Evolutionary conservation across 1,284 basidiomycete genomes (phyloP), one percentile per base, ranked within the genome.

Genomic region (Spongispora temasekensis): DNA sequence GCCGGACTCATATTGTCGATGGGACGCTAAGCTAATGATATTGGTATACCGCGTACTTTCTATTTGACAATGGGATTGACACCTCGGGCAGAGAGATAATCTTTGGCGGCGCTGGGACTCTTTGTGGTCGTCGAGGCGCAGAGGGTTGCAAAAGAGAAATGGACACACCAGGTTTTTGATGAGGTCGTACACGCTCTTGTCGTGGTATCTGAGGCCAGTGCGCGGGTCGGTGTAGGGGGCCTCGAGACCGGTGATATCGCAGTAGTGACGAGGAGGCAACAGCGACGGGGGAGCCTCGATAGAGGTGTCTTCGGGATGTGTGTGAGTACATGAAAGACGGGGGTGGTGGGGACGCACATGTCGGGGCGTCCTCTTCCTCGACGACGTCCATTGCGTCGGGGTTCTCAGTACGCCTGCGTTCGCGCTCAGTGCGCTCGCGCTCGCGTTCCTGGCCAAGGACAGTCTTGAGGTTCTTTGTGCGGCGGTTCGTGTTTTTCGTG

Each of bases 231-330:
- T 94, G 67, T 95, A 94, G 4, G 89, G 90, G 1, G 90, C 92
- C 90, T 93, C 89, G 7, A 95, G 78, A 0, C 93, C 93, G 0
- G 93, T 95, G 6, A 95, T 91, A 74, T 95, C 93, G 68, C 93
- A 95, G 64, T 91, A 93, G 64, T 89, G 87, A 64, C 85, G 83
- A 56, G 87, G 87, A 3, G 93, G 93, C 7, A 91, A 77, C 1
- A 95, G 72, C 17, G 90, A 93, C 0, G 93, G 93, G 1, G 93
- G 91, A 9, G 93, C 92, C 69, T 95, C 93, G 53, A 95, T 92
- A 2, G 88, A 90, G 1, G 85, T 83, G 67, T 94, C 92, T 51
- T 9, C 25, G 23, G 46, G 27, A 50, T 17, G 42, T n/a, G 19
- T 37, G n/a, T 9, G n/a, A 15, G 19, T 7, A 13, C 17, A 15